Evolutionary conservation across 345 rosid species (phyloP), one percentile per base, ranked within the genome.

Genomic region (Kernera saxatilis): DNA sequence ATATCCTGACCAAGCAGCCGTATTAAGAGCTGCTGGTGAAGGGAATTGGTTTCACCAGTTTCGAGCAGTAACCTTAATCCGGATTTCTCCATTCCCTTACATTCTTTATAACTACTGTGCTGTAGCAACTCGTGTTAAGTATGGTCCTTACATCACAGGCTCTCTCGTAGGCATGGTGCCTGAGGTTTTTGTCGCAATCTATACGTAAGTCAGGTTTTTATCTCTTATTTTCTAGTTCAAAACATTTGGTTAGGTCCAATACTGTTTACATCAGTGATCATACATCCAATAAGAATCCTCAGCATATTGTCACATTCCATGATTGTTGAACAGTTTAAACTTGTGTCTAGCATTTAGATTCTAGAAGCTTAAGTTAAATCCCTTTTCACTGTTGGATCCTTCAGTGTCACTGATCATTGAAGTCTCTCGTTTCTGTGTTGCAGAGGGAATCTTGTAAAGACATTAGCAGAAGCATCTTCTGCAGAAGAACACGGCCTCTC

Each of bases 71-170:
- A 75, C 86, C 32, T 77, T 94, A 46, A 94, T 91, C 80, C 82
- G 98, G 80, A 81, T 91, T 61, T 91, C 99, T 72, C 99, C 99
- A 70, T 91, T 94, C 81, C 99, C 99, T n/a, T 94, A 91, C 75
- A 84, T 89, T 59, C 66, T 91, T 54, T 94, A 91, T 71, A 94
- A 94, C 67, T 94, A 91, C 76, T 94, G 95, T 64, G 84, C 98
- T 29, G 96, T 89, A 60, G 97, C 98, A 8, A 87, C 99, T 0
- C 71, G 84, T 73, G 93, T 94, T 41, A 88, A 82, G 83, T 94
- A 84, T 49, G 85, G 88, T 54, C 97, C 99, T 67, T 94, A 91
- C 83, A 53, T 94, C 67, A 69, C 84, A 8, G 99, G 99, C 14
- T 94, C 99, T 19, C 81, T 89, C 83, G 59, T 83, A 2, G 99